Conservation (phyloP, 805 yeast genomes). For the Yarrowia sp. region DNA sequence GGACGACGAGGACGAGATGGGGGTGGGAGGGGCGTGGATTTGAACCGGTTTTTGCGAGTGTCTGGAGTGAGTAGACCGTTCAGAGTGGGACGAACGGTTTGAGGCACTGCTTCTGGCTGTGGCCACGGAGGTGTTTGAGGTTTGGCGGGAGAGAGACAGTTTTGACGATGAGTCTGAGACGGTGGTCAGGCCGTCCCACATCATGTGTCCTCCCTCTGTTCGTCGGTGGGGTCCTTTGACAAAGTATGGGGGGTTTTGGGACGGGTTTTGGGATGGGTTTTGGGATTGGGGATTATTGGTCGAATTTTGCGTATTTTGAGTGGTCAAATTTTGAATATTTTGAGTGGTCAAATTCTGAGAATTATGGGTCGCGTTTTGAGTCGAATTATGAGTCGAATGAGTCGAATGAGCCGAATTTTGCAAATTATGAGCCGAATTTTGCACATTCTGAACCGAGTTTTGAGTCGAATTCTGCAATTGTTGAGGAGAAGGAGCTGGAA, state of each 20-base stretch:
- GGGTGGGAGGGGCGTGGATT: neutral
- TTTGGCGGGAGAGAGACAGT: constrained; percentile 1
- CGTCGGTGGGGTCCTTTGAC: constrained; percentile 19
- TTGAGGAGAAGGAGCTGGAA: too few species aligned
- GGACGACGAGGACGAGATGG: neutral
- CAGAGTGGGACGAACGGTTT: neutral
- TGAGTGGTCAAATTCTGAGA: too few species aligned
- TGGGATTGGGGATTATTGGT: too few species aligned
- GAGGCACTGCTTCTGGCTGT: neutral
- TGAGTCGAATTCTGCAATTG: too few species aligned
- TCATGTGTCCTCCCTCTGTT: constrained; percentile 22
- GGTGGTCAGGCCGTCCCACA: constrained; percentile 22
- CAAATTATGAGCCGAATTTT: too few species aligned
- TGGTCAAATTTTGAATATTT: too few species aligned
- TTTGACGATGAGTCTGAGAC: constrained; percentile 10
- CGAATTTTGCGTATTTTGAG: too few species aligned
- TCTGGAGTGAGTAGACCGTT: neutral
- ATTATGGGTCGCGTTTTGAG: too few species aligned
- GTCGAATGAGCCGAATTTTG: too few species aligned
- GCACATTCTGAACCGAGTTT: too few species aligned
- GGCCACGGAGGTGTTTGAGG: constrained; percentile 2
- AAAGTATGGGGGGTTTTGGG: neutral
- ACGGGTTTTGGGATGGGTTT: too few species aligned
- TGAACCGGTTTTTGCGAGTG: neutral
- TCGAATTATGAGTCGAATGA: too few species aligned